These are phyloP conservation scores for Clarireedia monteithiana DNA, from an alignment of 2,329 filamentous ascomycete genomes.

Conservation along the genomic window DNA sequence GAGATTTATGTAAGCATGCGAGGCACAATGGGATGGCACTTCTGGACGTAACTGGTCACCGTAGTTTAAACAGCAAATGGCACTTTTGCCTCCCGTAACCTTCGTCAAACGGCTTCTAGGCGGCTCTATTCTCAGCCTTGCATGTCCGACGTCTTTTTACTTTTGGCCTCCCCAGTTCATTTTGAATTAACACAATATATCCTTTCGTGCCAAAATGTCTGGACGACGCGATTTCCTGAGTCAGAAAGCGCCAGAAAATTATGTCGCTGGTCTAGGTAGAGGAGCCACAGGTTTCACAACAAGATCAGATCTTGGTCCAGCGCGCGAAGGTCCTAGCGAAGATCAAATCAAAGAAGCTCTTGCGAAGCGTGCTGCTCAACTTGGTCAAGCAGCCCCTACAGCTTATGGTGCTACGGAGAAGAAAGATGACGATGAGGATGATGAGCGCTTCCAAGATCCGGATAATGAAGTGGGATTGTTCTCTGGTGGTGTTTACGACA, in stretches of 20 bases:
- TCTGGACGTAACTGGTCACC: too few species aligned
- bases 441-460: constrained; percentile 85
- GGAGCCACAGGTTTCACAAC: constrained; percentile 98
- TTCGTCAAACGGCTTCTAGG: too few species aligned
- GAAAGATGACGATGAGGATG: constrained; percentile 59
- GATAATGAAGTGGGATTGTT: constrained; percentile 97
- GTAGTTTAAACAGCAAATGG: too few species aligned
- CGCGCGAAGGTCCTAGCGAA: constrained; percentile 88
- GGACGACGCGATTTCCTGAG: constrained; percentile 76
- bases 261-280: constrained; percentile 92
- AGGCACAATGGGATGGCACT: too few species aligned
- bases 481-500: constrained; percentile 90
- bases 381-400: constrained; percentile 64
- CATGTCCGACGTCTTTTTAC: not conserved
- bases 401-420: constrained; percentile 55
- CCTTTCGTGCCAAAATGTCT: constrained; percentile 21
- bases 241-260: constrained; percentile 78
- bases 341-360: constrained; percentile 98
- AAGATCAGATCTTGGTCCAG: constrained; percentile 89
- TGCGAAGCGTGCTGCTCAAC: constrained; percentile 81
- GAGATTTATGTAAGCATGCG: too few species aligned
- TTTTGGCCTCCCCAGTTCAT: not conserved
- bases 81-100: too few species aligned
- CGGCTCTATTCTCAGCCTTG: not conserved
- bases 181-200: not conserved